Conservation (phyloP, 768 basidiomycete species). For the Mycena indigotica region DNA sequence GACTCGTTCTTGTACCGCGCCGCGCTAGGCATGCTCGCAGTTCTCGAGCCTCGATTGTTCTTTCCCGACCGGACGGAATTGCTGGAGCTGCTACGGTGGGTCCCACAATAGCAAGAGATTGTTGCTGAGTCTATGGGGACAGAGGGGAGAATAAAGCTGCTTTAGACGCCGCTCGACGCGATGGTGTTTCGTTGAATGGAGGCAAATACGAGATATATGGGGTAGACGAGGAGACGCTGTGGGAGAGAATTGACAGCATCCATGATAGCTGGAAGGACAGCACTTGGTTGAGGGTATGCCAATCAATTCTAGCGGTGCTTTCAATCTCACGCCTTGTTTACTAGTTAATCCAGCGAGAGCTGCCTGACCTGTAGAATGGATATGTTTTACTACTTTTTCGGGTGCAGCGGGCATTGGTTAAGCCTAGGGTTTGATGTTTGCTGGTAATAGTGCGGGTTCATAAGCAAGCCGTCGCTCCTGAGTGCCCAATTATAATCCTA, state of each 20-base stretch:
- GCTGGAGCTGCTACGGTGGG: conserved; percentile 67
- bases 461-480: no score
- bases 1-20: conserved; percentile 88
- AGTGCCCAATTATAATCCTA: no score
- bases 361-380: conserved; percentile 64
- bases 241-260: conserved; percentile 81
- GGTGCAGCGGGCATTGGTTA: no score
- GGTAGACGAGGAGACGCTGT: conserved; percentile 80
- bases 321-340: not conserved
- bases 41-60: conserved; percentile 84
- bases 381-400: not conserved
- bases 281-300: conserved; percentile 62
- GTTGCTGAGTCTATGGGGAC: not conserved
- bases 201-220: conserved; percentile 88
- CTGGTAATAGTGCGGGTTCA: no score
- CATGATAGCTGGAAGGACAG: conserved; percentile 93
- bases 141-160: conserved; percentile 86
- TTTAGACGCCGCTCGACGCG: conserved; percentile 78
- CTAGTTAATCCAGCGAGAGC: conserved; percentile 76
- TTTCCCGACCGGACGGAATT: conserved; percentile 84
- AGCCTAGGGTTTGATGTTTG: no score
- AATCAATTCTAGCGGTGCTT: not conserved
- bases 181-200: conserved; percentile 60
- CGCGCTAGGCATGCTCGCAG: conserved; percentile 78
- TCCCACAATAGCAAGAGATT: conserved; percentile 7